A percentile compares a stretch with the other conserved stretches of the same genome.
phyloP scores from a whole-genome alignment of 1,284 basidiomycete genomes.

The Puccinia hordei region DNA sequence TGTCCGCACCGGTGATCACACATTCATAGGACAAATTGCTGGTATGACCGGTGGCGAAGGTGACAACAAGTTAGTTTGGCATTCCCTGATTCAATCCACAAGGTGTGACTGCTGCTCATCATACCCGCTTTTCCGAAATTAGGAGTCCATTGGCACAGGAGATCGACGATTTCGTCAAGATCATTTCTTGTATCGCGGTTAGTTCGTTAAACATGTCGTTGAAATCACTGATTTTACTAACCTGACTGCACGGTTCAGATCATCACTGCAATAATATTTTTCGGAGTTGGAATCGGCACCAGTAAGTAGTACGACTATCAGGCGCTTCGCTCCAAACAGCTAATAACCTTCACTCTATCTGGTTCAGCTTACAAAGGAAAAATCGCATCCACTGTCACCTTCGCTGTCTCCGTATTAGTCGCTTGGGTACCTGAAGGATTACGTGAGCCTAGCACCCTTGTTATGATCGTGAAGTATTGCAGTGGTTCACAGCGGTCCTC shows the following conservation, averaged over 20 bases:
- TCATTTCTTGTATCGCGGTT: slow-evolving; percentile 61
- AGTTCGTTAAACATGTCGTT: not conserved
- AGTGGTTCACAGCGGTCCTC: slow-evolving; percentile 54
- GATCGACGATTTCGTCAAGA: slow-evolving; percentile 67
- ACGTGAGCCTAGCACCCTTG: slow-evolving; percentile 8
- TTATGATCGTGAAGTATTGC: slow-evolving; percentile 55
- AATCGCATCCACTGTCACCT: slow-evolving; percentile 67
- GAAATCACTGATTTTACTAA: not conserved
- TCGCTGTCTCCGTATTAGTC: slow-evolving; percentile 72
- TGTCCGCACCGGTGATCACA: slow-evolving; percentile 69
- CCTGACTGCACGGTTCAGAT: slow-evolving; percentile 56
- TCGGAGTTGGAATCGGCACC: slow-evolving; percentile 68
- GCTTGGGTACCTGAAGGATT: slow-evolving; percentile 68
- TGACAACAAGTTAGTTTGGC: slow-evolving; percentile 63
- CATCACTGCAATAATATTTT: slow-evolving; percentile 68
- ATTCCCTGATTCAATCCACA: not conserved
- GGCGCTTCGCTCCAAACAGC: not conserved
- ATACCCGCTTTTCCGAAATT: not conserved
- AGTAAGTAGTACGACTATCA: slow-evolving; percentile 13
- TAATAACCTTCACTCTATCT: not conserved
- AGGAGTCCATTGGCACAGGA: slow-evolving; percentile 68
- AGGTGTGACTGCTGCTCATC: not conserved
- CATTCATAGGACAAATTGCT: slow-evolving; percentile 70
- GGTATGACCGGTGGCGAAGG: slow-evolving; percentile 68
- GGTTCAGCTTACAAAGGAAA: slow-evolving; percentile 67